Percentiles rank a stretch among this genome's conserved stretches.
phyloP scores from a whole-genome alignment of 768 basidiomycete genomes.

The Cystobasidiopsis lactophilus region DNA sequence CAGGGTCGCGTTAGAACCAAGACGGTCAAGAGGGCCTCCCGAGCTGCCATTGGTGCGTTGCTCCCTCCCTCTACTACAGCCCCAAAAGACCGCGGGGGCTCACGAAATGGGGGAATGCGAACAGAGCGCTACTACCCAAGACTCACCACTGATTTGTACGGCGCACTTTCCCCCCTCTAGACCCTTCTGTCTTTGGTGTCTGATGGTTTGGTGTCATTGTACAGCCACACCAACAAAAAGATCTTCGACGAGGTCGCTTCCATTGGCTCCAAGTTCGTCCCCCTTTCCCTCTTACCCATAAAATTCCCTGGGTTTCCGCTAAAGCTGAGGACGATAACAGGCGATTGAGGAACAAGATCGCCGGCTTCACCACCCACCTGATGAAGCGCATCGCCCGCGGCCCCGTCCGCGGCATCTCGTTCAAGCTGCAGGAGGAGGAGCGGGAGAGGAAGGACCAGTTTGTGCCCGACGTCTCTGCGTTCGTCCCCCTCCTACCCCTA shows the following conservation, averaged over 20 bases:
- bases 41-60: slow-evolving; percentile 91
- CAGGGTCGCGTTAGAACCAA: slow-evolving; percentile 99
- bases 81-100: too few relatives aligned
- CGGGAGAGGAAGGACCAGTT: slow-evolving; percentile 73
- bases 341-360: slow-evolving; percentile 96
- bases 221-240: slow-evolving; percentile 22
- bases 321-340: too few relatives aligned
- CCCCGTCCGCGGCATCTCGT: slow-evolving; percentile 96
- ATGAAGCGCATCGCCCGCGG: slow-evolving; percentile 99
- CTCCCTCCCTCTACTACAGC: too few relatives aligned
- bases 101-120: too few relatives aligned
- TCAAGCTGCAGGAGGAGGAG: slow-evolving; percentile 99
- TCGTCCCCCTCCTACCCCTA: background rate
- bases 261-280: slow-evolving; percentile 60
- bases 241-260: slow-evolving; percentile 39
- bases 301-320: background rate
- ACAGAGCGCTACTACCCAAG: slow-evolving; percentile 99
- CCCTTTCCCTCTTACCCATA: background rate
- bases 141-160: slow-evolving; percentile 92
- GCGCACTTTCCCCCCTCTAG: slow-evolving; percentile 12
- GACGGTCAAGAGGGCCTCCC: slow-evolving; percentile 97
- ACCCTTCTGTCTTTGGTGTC: background rate
- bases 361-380: slow-evolving; percentile 97
- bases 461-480: slow-evolving; percentile 86
- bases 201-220: background rate